phyloP scores from a whole-genome alignment of 2,329 filamentous ascomycete species.

The Hypoxylon sp. region DNA sequence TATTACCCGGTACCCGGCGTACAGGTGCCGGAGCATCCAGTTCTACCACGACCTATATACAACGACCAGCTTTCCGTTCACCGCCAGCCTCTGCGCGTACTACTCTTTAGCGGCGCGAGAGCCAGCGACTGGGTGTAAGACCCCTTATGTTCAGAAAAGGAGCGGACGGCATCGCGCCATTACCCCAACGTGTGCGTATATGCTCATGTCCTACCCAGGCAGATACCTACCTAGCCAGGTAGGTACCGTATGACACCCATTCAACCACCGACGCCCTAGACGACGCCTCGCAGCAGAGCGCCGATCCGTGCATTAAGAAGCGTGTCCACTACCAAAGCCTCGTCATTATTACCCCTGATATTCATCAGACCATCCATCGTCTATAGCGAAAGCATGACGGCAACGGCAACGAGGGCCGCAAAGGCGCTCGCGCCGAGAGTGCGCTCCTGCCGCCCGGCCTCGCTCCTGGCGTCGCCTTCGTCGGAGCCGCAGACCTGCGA shows the following conservation, averaged over 20 bases:
- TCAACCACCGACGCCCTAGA: background rate
- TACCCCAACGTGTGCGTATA: slow-evolving; percentile 23
- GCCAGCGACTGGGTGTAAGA: background rate
- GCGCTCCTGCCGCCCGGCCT: slow-evolving; percentile 41
- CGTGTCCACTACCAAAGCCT: too few species aligned
- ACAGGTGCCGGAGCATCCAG: background rate
- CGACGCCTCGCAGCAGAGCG: background rate
- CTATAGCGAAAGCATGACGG: slow-evolving; percentile 44
- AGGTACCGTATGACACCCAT: slow-evolving; percentile 1
- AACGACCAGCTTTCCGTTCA: slow-evolving; percentile 15
- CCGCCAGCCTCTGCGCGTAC: slow-evolving; percentile 9
- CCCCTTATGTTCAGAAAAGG: slow-evolving; percentile 12
- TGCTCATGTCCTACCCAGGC: background rate
- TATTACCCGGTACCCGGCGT: background rate
- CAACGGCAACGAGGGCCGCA: slow-evolving; percentile 44
- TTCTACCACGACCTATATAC: slow-evolving; percentile 19
- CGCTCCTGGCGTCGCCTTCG: slow-evolving; percentile 29
- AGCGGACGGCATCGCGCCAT: slow-evolving; percentile 36
- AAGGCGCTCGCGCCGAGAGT: slow-evolving; percentile 44
- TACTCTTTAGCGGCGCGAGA: background rate
- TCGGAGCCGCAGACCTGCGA: slow-evolving; percentile 39
- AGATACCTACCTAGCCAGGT: too few species aligned
- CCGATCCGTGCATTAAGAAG: slow-evolving; percentile 6
- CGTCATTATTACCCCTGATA: too few species aligned
- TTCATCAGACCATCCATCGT: background rate